Evolutionary conservation across 2,329 filamentous ascomycete genomes (phyloP).

Genomic region (Colletotrichum theobromicola): DNA sequence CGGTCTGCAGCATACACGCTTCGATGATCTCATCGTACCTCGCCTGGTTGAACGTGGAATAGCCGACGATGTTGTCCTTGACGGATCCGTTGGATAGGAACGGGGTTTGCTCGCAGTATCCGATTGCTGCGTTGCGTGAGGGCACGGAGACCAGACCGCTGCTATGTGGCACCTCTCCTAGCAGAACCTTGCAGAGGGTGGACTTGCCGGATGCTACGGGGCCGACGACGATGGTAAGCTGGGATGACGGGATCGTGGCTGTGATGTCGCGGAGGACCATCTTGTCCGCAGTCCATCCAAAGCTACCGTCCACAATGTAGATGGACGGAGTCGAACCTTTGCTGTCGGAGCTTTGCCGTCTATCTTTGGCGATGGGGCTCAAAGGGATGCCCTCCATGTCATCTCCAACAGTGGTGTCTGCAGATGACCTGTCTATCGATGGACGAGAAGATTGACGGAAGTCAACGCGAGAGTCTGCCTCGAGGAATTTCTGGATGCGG

Average conservation of each 20-base stretch:
- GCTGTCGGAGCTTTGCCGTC: not conserved
- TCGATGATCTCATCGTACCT: slow-evolving; percentile 26
- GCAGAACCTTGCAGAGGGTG: slow-evolving; percentile 41
- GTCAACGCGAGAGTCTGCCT: slow-evolving; percentile 27
- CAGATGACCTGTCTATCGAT: slow-evolving; percentile 17
- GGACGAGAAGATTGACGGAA: slow-evolving; percentile 22
- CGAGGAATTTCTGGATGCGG: slow-evolving; percentile 43
- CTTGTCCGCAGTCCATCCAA: slow-evolving; percentile 35
- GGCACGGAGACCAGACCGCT: slow-evolving; percentile 22
- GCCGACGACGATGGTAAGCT: slow-evolving; percentile 43
- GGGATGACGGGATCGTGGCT: slow-evolving; percentile 31
- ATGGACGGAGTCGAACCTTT: not conserved
- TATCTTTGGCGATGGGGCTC: not conserved
- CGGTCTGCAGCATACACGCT: slow-evolving; percentile 21
- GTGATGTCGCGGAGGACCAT: slow-evolving; percentile 34
- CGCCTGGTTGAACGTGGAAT: slow-evolving; percentile 20
- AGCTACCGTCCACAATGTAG: slow-evolving; percentile 27
- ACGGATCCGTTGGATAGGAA: slow-evolving; percentile 27
- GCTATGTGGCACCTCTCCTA: slow-evolving; percentile 30
- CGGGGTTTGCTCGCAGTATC: slow-evolving; percentile 37
- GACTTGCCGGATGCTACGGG: slow-evolving; percentile 47
- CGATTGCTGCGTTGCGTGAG: slow-evolving; percentile 25
- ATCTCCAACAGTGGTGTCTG: slow-evolving; percentile 2
- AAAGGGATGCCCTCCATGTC: not conserved
- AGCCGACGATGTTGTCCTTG: slow-evolving; percentile 28